Evolutionary conservation across 2,329 filamentous ascomycete genomes (phyloP).

Genomic region (Hymenoscyphus infarciens): DNA sequence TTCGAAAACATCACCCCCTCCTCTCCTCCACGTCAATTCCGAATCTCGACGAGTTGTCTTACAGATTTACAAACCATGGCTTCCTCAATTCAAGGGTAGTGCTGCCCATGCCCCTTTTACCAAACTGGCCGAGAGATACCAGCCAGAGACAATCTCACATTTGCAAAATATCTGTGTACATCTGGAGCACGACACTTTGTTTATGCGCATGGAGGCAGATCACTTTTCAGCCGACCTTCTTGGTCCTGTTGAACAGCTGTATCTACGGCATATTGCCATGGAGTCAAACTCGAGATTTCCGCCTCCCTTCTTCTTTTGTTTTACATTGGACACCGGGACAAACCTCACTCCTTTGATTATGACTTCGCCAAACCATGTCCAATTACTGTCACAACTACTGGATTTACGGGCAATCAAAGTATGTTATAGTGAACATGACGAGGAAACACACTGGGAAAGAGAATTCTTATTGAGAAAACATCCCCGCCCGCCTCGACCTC

Average conservation of each 20-base stretch:
- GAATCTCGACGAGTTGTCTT: slow-evolving; percentile 16
- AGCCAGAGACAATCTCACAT: neutral
- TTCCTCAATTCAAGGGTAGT: slow-evolving; percentile 13
- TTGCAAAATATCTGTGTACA: slow-evolving; percentile 16
- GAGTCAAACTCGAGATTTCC: neutral
- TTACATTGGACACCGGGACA: neutral
- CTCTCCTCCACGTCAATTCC: slow-evolving; percentile 20
- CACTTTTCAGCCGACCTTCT: neutral
- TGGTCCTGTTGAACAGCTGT: neutral
- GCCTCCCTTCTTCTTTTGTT: neutral
- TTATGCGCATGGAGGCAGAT: slow-evolving; percentile 3
- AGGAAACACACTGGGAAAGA: neutral
- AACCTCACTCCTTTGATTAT: neutral
- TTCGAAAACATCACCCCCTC: slow-evolving; percentile 16
- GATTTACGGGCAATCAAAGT: neutral
- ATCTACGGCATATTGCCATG: neutral
- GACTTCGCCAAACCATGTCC: neutral
- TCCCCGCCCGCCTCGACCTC: neutral
- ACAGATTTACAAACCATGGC: slow-evolving; percentile 20
- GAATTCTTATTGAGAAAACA: neutral
- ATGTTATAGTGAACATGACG: neutral
- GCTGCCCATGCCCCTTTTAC: slow-evolving; percentile 6
- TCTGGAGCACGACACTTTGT: slow-evolving; percentile 12
- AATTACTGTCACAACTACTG: neutral
- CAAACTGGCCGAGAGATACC: neutral